Conservation (phyloP, 768 basidiomycete genomes). For the Amanita polypyramis region DNA sequence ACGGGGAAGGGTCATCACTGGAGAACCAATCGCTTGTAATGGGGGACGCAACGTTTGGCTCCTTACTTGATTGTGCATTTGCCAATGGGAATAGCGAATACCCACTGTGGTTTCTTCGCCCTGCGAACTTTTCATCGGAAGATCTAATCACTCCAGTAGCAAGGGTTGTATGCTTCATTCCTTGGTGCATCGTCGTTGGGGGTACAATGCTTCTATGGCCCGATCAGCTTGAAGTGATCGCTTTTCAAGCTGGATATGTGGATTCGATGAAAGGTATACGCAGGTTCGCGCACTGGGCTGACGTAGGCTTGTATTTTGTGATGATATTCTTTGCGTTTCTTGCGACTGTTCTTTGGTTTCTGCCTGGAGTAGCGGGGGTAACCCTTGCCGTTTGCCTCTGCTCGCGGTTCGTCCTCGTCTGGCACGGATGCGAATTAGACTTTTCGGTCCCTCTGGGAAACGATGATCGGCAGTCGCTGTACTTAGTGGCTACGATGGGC, state of each 20-base stretch:
- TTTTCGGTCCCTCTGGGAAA: constrained; percentile 25
- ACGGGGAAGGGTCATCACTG: not conserved
- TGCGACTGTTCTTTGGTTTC: constrained; percentile 17
- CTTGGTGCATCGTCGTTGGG: constrained; percentile 37
- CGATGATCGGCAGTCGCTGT: constrained; percentile 30
- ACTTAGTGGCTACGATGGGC: constrained; percentile 17
- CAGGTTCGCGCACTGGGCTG: constrained; percentile 31
- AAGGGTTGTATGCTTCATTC: constrained; percentile 24
- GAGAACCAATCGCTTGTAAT: not conserved
- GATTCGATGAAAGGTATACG: constrained; percentile 20
- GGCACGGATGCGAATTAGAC: constrained; percentile 27
- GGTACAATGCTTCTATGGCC: constrained; percentile 29
- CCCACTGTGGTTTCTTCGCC: constrained; percentile 9
- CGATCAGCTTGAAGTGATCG: constrained; percentile 22
- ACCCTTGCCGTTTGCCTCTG: constrained; percentile 16
- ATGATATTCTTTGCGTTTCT: constrained; percentile 25
- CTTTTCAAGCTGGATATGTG: constrained; percentile 18
- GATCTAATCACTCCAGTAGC: constrained; percentile 12
- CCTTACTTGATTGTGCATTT: not conserved
- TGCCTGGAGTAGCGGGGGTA: constrained; percentile 15
- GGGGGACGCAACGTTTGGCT: not conserved
- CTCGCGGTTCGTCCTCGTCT: constrained; percentile 21
- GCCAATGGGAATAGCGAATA: not conserved
- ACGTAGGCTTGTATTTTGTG: constrained; percentile 26
- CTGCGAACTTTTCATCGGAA: constrained; percentile 11